Base-by-base conservation (phyloP, 352 stramenopile species). In the Peronosclerospora sorghi region DNA sequence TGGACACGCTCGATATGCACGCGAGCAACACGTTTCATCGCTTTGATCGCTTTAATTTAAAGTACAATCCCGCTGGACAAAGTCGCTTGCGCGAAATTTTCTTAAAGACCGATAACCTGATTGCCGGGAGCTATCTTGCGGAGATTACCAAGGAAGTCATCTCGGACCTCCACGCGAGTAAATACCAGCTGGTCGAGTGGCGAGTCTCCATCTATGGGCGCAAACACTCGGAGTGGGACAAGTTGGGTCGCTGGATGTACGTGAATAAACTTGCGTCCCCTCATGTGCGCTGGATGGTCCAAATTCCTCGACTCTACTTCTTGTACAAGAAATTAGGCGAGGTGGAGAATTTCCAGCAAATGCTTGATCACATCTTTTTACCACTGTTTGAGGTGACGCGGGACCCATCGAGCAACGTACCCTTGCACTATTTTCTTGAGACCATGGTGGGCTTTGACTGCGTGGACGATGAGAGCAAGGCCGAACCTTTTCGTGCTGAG, bases 21-120 rank as follows among this genome's bases (percentile, higher is more conserved):
- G 95, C 96, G n/a, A 96, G 97, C 73, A 98, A 98, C 62, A 98
- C 91, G 34, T 98, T 99, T 72, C 95, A 98, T 55, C 80, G 95
- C 49, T 99, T 99, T 68, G 96, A 99, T 60, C 95, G 97, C 27
- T 99, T 99, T 62, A 99, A 99, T 65, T 69, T 96, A 32, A 99
- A 99, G 73, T 99, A 99, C 70, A 98, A 97, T 66, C 96, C 96
- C 17, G 65, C 92, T 53, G 94, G 65, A 30, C 86, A 98, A 63
- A 91, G 69, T 66, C 74, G 84, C 10, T 81, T 99, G 65, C 67
- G 96, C 17, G 91, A 98, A 54, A 98, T 99, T 51, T 99, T 99
- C 58, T 66, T 99, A 14, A 99, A 99, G 73, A 97, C 90, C 1
- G 92, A 97, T 63, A 99, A 99, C 65, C 59, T 96, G 19, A 97